Base-by-base conservation (phyloP, 306 rosid genomes). In the Macrotyloma uniflorum region DNA sequence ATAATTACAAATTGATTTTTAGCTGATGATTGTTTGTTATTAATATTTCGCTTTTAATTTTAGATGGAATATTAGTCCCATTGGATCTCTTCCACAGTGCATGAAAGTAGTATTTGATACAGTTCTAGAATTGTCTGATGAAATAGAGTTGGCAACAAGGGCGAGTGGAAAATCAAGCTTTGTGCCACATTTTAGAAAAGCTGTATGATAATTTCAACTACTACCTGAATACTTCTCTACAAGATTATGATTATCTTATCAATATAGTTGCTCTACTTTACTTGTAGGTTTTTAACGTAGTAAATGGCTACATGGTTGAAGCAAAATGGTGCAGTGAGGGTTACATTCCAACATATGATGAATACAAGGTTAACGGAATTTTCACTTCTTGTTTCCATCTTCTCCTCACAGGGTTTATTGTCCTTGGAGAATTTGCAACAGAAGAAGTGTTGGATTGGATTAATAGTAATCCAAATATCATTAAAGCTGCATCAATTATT, bases 331-430 rank as follows among this genome's bases (percentile, higher is more conserved):
- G 84, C 14, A 23, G 67, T 16, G 35, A 82, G 23, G 74, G 79
- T 2, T 79, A 76, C 61, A 53, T 58, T 6, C 89, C 91, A 67
- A 79, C 78, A 16, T 54, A 78, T 23, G 88, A 88, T 12, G 88
- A 86, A 19, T 84, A 86, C n/a, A 45, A 65, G 38, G 9, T 22
- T 12, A 32, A 63, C 49, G 82, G 78, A 8, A 5, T 54, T 0
- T 1, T 16, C 0, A 13, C 58, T 36, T 4, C 76, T 4, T 1
- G 13, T 0, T 6, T 8, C 1, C 10, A 4, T 5, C 23, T 53
- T 7, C 1, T 4, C 0, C 1, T 18, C 0, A 12, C 23, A 15
- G 5, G 55, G 0, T 72, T 71, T 13, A 12, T 76, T 19, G 78
- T 75, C 7, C 38, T 76, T 8, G 69, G 54, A 15, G 46, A 80